A percentile compares a stretch with the other conserved stretches of the same genome.
Evolutionary conservation across 192 early-diverging fungal species (phyloP).

Genomic region (Coemansia sp.): DNA sequence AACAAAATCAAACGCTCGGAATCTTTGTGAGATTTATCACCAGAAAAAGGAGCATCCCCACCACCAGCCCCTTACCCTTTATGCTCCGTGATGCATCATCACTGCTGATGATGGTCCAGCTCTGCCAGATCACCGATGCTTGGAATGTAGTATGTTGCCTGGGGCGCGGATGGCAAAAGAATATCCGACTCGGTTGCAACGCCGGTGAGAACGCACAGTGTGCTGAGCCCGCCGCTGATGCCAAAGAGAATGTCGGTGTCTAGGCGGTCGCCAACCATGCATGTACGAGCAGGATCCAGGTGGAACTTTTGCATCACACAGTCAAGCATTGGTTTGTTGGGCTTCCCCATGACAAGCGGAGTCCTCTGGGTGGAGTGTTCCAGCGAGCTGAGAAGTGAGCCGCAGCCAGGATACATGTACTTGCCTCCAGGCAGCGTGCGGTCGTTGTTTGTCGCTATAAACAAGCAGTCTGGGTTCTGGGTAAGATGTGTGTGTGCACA

Average conservation of each 20-base stretch:
- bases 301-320: conserved; percentile 81
- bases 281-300: conserved; percentile 76
- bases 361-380: conserved; percentile 70
- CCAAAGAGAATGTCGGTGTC: conserved; percentile 98
- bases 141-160: conserved; percentile 37
- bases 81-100: no score
- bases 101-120: conserved; percentile 5
- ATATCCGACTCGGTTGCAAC: conserved; percentile 35
- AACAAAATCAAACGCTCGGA: not conserved
- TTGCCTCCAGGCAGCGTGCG: conserved; percentile 82
- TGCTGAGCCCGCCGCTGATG: conserved; percentile 76
- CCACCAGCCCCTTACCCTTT: not conserved
- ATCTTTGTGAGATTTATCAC: not conserved
- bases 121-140: conserved; percentile 38
- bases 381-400: conserved; percentile 76
- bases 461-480: conserved; percentile 67
- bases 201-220: conserved; percentile 91
- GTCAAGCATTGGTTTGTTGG: conserved; percentile 91
- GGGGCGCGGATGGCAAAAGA: conserved; percentile 28
- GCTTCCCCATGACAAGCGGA: conserved; percentile 92
- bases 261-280: conserved; percentile 96
- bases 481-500: conserved; percentile 86
- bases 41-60: not conserved
- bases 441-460: conserved; percentile 94
- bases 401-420: conserved; percentile 76